phyloP scores from a whole-genome alignment of 1,139 yeast species.

The Yamadazyma sp. region DNA sequence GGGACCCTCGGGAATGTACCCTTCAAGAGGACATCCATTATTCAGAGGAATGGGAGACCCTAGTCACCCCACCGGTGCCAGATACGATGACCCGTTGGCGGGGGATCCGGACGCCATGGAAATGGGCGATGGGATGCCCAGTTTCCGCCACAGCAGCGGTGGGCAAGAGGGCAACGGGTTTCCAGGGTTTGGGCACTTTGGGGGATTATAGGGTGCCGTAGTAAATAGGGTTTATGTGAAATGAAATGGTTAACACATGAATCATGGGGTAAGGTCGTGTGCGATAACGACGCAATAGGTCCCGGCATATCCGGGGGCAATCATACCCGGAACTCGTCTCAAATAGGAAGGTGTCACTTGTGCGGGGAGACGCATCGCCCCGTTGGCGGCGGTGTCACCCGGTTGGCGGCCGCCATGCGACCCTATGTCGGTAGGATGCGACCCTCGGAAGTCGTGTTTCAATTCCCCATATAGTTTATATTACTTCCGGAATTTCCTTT shows the following conservation, averaged over 20 bases:
- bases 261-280: slow-evolving; percentile 2
- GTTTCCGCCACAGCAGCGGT: slow-evolving; percentile 26
- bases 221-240: neutral
- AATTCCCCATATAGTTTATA: too few relatives aligned
- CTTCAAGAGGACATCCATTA: slow-evolving; percentile 50
- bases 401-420: too few relatives aligned
- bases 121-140: slow-evolving; percentile 52
- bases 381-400: neutral
- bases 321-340: too few relatives aligned
- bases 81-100: slow-evolving; percentile 53
- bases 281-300: neutral
- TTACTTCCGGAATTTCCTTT: slow-evolving; percentile 2
- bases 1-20: slow-evolving; percentile 41
- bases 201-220: too few relatives aligned
- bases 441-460: neutral
- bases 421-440: too few relatives aligned
- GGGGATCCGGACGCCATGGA: slow-evolving; percentile 39
- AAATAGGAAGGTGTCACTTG: too few relatives aligned
- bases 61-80: slow-evolving; percentile 48
- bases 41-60: slow-evolving; percentile 26
- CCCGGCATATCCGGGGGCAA: neutral
- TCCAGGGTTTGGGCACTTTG: slow-evolving; percentile 4
- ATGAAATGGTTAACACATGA: neutral
- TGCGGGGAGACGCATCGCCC: neutral
- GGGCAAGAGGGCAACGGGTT: slow-evolving; percentile 12